A percentile compares a stretch with the other conserved stretches of the same genome.
Evolutionary conservation across 108 stramenopile species (phyloP).

Genomic region (Skeletonema marinoi): DNA sequence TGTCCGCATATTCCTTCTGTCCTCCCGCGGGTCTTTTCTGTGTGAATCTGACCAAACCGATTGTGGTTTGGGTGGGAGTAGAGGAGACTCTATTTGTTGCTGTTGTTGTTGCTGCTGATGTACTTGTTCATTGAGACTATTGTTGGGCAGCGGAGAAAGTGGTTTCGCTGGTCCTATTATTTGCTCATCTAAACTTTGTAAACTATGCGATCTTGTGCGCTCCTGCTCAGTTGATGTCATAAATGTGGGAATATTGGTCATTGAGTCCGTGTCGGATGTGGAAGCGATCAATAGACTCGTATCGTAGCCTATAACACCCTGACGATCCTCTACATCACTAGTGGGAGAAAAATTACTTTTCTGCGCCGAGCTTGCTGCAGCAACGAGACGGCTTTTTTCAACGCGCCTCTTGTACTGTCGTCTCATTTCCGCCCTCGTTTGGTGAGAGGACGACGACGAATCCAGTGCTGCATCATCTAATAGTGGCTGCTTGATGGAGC

Average conservation of each 20-base stretch:
- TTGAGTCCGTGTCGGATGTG: neutral
- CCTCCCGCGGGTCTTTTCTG: conserved; percentile 1
- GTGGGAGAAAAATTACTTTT: neutral
- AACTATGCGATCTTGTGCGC: neutral
- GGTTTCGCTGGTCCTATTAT: neutral
- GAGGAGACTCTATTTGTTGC: neutral
- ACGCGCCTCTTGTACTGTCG: neutral
- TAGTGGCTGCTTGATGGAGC: neutral
- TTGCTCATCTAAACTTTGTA: neutral
- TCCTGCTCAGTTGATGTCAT: neutral
- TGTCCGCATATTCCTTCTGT: neutral
- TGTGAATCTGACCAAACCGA: conserved; percentile 4
- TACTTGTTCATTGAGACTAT: neutral
- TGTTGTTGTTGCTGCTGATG: neutral
- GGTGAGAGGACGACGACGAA: neutral
- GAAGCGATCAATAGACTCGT: neutral
- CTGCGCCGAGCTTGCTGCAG: neutral
- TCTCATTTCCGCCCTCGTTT: neutral
- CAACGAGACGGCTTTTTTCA: neutral
- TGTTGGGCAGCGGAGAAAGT: neutral
- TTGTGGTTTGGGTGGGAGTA: neutral
- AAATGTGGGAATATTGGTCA: neutral
- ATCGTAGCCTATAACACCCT: neutral
- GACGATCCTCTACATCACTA: neutral
- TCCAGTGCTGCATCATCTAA: neutral